Evolutionary conservation across 1,284 basidiomycete genomes (phyloP), one percentile per base, ranked within the genome.

Genomic region (Irpex lacteus): DNA sequence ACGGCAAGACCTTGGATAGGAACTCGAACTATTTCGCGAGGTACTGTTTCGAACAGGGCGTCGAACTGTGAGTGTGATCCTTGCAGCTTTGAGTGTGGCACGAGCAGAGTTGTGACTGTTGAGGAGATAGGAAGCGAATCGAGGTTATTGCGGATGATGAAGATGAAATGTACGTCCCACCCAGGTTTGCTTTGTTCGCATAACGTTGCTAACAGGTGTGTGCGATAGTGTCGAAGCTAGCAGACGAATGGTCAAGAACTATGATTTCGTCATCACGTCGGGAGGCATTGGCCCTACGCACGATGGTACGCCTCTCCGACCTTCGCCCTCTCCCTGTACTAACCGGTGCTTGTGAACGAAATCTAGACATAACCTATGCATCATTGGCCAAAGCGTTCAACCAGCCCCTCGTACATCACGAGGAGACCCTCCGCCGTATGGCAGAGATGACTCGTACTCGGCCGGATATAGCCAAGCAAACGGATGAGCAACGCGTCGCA

Each of bases 101-200:
- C 15, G 8, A 15, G 40, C 40, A 44, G 40, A 15, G 15, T 44
- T 15, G 4, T 44, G 40, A 44, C 15, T 15, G 8, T 56, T 50
- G 26, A 60, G 52, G 37, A 53, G 59, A 19, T 71, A 94, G 92
- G 66, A 94, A 94, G 76, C 86, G 91, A 47, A 88, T 98, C 72
- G 95, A 98, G 71, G 95, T 98, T 60, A 91, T 98, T 60, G 82
- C 96, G 0, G 96, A 98, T 72, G 90, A 95, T 61, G 91, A 95
- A 72, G 86, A 87, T 9, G 91, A 95, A 73, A 98, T 98, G 92
- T 94, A 71, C 68, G 89, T 76, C 26, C 26, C 26, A 26, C 26
- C 4, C 26, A 26, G 2, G 26, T 26, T 26, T n/a, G n/a, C n/a
- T 49, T 59, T 40, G 60, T 26, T 59, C 66, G 58, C 64, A 40